Base-by-base conservation (phyloP, 2,329 filamentous ascomycete species). In the Volutella citrinella region DNA sequence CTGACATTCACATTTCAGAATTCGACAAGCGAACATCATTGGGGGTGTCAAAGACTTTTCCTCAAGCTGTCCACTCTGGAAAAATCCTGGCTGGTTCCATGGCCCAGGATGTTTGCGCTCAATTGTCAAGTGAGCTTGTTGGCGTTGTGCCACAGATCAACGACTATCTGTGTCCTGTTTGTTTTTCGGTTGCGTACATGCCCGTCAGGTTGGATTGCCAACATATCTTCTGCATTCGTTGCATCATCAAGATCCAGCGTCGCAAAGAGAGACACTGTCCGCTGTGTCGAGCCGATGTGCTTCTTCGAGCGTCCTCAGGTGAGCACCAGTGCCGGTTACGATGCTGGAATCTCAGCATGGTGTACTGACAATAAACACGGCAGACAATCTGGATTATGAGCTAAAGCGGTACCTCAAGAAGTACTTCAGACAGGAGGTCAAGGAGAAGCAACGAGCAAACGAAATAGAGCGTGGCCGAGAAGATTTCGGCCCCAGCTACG, bases 1-100 rank as follows among this genome's bases (percentile, higher is more conserved):
- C 42, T 54, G 20, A 54, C 29, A 20, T n/a, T 19, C 2, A 7
- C 4, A 11, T 8, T 43, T 82, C 46, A 89, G 80, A 91, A 63
- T 95, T 95, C 56, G 86, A 93, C 62, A 95, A 95, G 61, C 78
- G 80, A 38, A 95, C 88, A 3, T 79, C 83, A 1, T 68, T 94
- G 14, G 80, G 82, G 17, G 80, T 83, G 2, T 79, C 79, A 23
- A 66, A 74, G 21, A 71, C 70, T 0, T 84, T 87, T 45, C 78
- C 80, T 0, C 65, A 69, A 8, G 66, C 70, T 16, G 70, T 86
- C 32, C 66, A 72, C 33, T 74, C 78, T 4, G 71, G 77, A 15
- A 72, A 74, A 29, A 74, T 84, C 22, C 69, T 87, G 39, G 72
- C 82, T 2, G 75, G 79, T 38, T 76, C 74, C 32, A 77, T 93